A percentile compares a stretch with the other conserved stretches of the same genome.
Conservation (phyloP, 73 alveolate species). For the Paramecium bursaria region DNA sequence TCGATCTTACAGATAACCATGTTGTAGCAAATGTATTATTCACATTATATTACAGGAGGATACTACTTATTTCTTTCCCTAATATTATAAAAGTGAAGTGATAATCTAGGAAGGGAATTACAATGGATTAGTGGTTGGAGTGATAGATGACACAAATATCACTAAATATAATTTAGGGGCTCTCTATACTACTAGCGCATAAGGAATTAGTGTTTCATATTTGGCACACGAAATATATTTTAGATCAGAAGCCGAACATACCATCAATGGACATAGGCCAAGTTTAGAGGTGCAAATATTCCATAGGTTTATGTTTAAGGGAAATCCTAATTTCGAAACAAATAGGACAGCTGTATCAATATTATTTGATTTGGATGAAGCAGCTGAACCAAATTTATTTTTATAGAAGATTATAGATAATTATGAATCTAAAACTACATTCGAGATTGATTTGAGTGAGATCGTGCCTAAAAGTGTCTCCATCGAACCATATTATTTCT, state of each 20-base stretch:
- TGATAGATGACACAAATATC: neutral
- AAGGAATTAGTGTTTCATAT: constrained; percentile 6
- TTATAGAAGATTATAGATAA: constrained; percentile 40
- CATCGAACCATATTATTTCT: constrained; percentile 26
- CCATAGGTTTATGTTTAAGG: neutral
- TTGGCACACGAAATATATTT: neutral
- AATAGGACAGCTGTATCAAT: constrained; percentile 28
- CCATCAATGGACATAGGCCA: neutral
- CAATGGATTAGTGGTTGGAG: too few relatives aligned
- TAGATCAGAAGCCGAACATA: constrained; percentile 53
- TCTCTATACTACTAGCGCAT: neutral
- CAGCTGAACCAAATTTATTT: neutral
- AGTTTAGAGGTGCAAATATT: constrained; percentile 10
- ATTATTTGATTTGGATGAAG: neutral
- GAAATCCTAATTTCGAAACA: too few relatives aligned
- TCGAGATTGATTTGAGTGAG: constrained; percentile 1
- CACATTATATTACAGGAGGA: too few relatives aligned
- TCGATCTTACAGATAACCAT: too few relatives aligned
- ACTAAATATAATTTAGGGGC: neutral
- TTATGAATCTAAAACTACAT: neutral
- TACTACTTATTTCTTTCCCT: constrained; percentile 20
- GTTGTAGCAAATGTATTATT: too few relatives aligned
- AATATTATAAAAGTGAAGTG: neutral
- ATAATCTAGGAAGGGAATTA: neutral
- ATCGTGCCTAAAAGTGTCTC: neutral